phyloP scores from a whole-genome alignment of 2,329 filamentous ascomycete genomes.

The Neopestalotiopsis sp. region DNA sequence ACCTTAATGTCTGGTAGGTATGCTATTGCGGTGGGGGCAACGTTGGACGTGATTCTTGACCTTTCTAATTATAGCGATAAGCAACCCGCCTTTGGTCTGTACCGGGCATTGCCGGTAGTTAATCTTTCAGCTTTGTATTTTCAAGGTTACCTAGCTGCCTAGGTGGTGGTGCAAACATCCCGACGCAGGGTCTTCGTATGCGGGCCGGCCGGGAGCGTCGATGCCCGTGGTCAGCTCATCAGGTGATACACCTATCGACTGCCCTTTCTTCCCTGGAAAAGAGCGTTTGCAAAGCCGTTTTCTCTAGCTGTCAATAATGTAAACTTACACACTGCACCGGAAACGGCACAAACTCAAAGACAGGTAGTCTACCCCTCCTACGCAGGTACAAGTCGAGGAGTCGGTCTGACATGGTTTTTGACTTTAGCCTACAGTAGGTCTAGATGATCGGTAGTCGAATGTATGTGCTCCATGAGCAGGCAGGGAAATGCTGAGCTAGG shows the following conservation, averaged over 20 bases:
- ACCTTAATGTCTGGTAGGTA: no score
- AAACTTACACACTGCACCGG: no score
- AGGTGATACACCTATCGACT: no score
- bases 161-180: no score
- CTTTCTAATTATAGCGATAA: slow-evolving; percentile 2
- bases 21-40: neutral
- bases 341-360: no score
- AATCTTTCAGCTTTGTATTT: neutral
- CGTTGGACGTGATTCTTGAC: neutral
- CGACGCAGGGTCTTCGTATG: no score
- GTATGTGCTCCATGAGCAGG: neutral
- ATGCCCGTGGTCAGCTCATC: no score
- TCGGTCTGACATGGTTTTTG: neutral
- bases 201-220: no score
- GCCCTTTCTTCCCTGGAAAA: no score
- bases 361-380: neutral
- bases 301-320: no score
- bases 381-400: neutral
- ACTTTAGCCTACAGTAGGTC: neutral
- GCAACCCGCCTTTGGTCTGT: neutral
- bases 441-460: neutral
- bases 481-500: neutral
- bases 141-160: no score
- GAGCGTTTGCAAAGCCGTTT: no score
- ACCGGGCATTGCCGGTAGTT: neutral